Evolutionary conservation across 1,139 yeast species (phyloP).

Genomic region (Sugiyamaella grinbergsii): DNA sequence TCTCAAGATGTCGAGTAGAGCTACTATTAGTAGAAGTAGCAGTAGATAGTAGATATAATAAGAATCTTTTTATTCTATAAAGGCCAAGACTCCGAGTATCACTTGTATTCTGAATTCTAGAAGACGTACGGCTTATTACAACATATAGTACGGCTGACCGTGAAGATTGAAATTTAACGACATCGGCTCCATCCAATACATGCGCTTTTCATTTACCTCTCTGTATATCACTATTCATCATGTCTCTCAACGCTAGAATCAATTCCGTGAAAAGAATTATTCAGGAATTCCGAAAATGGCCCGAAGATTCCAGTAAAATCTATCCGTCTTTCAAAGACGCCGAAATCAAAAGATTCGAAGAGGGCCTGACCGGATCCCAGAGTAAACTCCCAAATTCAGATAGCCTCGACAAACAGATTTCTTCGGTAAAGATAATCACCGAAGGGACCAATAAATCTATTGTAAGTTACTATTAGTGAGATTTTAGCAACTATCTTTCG

Average conservation of each 20-base stretch:
- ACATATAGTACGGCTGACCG: slow-evolving; percentile 4
- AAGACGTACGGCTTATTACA: not conserved
- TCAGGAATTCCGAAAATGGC: slow-evolving; percentile 33
- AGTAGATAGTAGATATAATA: slow-evolving; percentile 2
- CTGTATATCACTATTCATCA: slow-evolving; percentile 4
- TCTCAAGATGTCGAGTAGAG: slow-evolving; percentile 33
- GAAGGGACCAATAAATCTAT: slow-evolving; percentile 31
- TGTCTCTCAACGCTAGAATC: slow-evolving; percentile 26
- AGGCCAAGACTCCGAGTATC: too few species aligned
- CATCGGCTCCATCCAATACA: too few species aligned
- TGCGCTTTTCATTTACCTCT: too few species aligned
- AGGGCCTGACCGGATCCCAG: slow-evolving; percentile 29
- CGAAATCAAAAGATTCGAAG: slow-evolving; percentile 37
- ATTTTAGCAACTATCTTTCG: not conserved
- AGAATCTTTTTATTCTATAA: not conserved
- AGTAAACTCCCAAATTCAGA: slow-evolving; percentile 33
- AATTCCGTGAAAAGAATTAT: slow-evolving; percentile 26
- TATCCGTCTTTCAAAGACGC: slow-evolving; percentile 40
- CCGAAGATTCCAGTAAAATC: slow-evolving; percentile 38
- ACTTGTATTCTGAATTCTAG: too few species aligned
- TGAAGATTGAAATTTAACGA: slow-evolving; percentile 7
- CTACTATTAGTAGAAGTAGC: too few species aligned
- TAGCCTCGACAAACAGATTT: slow-evolving; percentile 35
- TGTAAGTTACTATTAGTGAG: slow-evolving; percentile 23
- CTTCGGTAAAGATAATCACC: slow-evolving; percentile 34